A percentile compares a stretch with the other conserved stretches of the same genome.
phyloP scores from a whole-genome alignment of 2,329 filamentous ascomycete species.

The Pseudopyrenochaeta lycopersici region DNA sequence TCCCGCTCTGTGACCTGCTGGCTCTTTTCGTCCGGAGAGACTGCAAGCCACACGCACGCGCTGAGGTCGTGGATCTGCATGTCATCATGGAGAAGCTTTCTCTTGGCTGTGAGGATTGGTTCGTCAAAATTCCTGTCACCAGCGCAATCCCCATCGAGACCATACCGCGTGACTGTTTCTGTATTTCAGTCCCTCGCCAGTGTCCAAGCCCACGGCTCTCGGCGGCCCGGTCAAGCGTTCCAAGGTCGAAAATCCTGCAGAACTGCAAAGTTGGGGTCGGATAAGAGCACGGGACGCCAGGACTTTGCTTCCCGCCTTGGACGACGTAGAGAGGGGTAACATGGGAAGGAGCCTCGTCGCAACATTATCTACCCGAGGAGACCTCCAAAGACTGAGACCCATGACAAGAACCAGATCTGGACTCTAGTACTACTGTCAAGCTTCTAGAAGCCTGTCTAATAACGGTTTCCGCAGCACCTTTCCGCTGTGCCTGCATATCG shows the following conservation, averaged over 20 bases:
- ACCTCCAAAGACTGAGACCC: neutral
- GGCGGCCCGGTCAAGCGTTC: neutral
- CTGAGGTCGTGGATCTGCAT: constrained; percentile 15
- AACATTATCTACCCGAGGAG: neutral
- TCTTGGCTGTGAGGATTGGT: constrained; percentile 3
- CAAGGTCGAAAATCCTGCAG: neutral
- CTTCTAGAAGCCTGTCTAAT: neutral
- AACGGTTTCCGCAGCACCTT: constrained; percentile 7
- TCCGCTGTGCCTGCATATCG: constrained; percentile 10
- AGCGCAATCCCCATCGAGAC: neutral
- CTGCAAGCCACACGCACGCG: constrained; percentile 14
- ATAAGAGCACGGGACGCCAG: constrained; percentile 1
- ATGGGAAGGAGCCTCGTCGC: neutral
- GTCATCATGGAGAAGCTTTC: constrained; percentile 18
- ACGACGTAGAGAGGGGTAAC: constrained; percentile 17
- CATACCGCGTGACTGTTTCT: neutral
- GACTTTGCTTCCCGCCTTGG: constrained; percentile 8
- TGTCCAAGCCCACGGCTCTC: neutral
- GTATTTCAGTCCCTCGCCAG: neutral
- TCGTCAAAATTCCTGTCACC: neutral
- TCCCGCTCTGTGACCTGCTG: neutral
- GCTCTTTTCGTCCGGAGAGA: constrained; percentile 1
- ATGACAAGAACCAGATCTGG: neutral
- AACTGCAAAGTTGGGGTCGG: neutral
- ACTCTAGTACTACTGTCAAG: neutral